These are phyloP conservation scores for Gossypium davidsonii DNA, from an alignment of 441 rosid species.

Conservation along the genomic window DNA sequence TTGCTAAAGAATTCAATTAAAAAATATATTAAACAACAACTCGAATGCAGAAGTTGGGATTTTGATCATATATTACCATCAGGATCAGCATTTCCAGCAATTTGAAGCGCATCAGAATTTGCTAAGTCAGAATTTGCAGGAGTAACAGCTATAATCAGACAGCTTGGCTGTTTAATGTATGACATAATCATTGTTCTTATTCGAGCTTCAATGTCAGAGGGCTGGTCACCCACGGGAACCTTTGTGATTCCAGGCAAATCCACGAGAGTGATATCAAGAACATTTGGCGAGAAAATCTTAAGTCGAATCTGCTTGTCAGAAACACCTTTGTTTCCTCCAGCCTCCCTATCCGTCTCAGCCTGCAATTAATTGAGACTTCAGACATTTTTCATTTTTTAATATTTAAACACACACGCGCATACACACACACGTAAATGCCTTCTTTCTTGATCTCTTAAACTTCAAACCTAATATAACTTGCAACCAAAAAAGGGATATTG, in stretches of 20 bases:
- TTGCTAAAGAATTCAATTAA: neutral
- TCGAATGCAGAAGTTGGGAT: neutral
- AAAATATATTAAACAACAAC: neutral
- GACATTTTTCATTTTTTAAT: neutral
- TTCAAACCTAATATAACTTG: neutral
- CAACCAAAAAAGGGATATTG: neutral
- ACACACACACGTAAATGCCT: neutral
- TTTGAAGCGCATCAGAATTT: slow-evolving; percentile 88
- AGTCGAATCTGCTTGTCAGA: slow-evolving; percentile 80
- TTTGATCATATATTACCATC: slow-evolving; percentile 45
- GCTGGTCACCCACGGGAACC: slow-evolving; percentile 93
- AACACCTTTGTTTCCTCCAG: slow-evolving; percentile 74
- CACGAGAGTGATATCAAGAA: slow-evolving; percentile 84
- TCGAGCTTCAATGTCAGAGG: slow-evolving; percentile 79
- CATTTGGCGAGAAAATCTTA: slow-evolving; percentile 83
- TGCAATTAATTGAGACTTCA: slow-evolving; percentile 18
- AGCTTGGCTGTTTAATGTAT: slow-evolving; percentile 73
- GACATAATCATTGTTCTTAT: slow-evolving; percentile 92
- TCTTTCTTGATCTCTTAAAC: neutral
- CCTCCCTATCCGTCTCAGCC: slow-evolving; percentile 76
- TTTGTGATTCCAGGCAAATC: slow-evolving; percentile 92
- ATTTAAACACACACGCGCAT: neutral
- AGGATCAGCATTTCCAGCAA: slow-evolving; percentile 85
- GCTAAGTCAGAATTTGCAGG: slow-evolving; percentile 91
- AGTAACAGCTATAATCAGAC: slow-evolving; percentile 79